phyloP scores from a whole-genome alignment of 441 rosid genomes.

The Manihot esculenta region DNA sequence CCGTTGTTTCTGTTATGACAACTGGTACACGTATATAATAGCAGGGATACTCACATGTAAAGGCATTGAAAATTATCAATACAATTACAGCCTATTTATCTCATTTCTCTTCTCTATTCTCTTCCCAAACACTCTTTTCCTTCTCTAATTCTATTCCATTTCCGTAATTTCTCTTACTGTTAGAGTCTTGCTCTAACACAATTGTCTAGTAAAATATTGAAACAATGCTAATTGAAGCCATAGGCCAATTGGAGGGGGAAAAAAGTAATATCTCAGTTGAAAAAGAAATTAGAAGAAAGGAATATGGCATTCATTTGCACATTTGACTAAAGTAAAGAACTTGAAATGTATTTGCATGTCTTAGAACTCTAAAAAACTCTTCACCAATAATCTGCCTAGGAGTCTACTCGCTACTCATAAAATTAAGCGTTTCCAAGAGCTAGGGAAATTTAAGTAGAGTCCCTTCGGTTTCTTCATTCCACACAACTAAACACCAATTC shows the following conservation, averaged over 20 bases:
- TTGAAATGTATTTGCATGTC: not conserved
- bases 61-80: no score
- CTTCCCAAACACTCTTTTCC: no score
- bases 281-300: not conserved
- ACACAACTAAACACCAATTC: not conserved
- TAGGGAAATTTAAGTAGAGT: not conserved
- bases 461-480: not conserved
- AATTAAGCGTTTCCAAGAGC: not conserved
- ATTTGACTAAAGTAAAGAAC: not conserved
- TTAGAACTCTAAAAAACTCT: not conserved
- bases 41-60: no score
- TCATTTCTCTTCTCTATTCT: no score
- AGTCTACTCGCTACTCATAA: not conserved
- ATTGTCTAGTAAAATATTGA: not conserved
- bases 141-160: no score
- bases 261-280: not conserved
- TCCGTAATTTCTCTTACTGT: no score
- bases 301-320: not conserved
- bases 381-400: not conserved
- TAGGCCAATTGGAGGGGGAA: not conserved
- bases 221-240: not conserved
- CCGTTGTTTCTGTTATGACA: no score
- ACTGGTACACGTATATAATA: no score
- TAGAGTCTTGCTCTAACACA: no score
- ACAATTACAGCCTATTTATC: no score